Conservation (phyloP, 2,329 filamentous ascomycete species). For the Amesomyces nigricolor region DNA sequence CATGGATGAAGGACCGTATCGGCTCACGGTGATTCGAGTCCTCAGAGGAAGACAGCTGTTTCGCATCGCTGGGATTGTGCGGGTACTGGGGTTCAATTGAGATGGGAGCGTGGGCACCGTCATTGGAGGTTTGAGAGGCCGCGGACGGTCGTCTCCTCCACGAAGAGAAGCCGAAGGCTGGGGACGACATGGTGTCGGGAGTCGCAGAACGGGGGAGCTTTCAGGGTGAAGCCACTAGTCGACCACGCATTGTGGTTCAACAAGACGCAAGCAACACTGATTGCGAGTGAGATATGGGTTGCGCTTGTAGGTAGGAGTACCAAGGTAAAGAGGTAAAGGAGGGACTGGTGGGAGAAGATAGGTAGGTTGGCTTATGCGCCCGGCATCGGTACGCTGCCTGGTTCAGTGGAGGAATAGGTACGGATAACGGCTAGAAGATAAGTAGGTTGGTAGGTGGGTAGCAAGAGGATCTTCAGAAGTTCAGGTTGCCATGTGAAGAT, state of each 20-base stretch:
- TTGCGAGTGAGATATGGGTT: not conserved
- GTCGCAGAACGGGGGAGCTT: not conserved
- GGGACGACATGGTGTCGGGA: conserved; percentile 24
- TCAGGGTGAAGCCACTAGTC: conserved; percentile 12
- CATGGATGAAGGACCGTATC: conserved; percentile 66
- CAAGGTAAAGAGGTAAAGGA: too few species aligned
- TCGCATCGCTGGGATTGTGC: conserved; percentile 27
- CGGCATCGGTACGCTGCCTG: too few species aligned
- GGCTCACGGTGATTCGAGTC: conserved; percentile 53
- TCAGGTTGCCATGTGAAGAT: conserved; percentile 1
- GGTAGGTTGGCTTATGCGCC: too few species aligned
- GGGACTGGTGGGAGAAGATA: too few species aligned
- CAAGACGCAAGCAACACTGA: conserved; percentile 4
- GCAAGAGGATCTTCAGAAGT: too few species aligned
- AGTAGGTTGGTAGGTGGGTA: not conserved
- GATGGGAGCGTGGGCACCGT: conserved; percentile 26
- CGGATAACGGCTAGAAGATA: not conserved
- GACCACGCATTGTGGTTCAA: conserved; percentile 15
- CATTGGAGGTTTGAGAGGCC: conserved; percentile 27
- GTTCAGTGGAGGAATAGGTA: too few species aligned
- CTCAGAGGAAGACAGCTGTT: conserved; percentile 38
- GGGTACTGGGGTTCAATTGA: conserved; percentile 20
- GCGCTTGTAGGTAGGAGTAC: too few species aligned
- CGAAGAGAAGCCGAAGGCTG: conserved; percentile 21
- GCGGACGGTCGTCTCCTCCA: conserved; percentile 21